Evolutionary conservation across 208 protist species (phyloP).

Genomic region (Trypanosoma cruzi): DNA sequence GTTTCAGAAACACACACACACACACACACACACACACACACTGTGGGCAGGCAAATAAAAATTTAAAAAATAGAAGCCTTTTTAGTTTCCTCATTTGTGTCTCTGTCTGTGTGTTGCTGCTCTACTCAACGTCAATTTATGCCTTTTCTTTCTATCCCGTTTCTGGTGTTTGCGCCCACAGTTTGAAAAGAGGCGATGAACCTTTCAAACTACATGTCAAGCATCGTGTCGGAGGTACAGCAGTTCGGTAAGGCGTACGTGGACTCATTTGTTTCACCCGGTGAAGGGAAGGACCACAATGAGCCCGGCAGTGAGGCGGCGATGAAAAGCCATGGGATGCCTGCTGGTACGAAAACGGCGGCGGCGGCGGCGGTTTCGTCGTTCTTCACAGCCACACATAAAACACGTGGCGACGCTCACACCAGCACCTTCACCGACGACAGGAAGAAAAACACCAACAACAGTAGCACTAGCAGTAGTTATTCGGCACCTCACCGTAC

Average conservation of each 20-base stretch:
- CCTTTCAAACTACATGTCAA: slow-evolving; percentile 28
- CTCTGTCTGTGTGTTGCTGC: too few relatives aligned
- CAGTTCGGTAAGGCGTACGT: slow-evolving; percentile 25
- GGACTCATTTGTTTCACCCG: slow-evolving; percentile 19
- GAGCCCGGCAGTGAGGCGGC: not conserved
- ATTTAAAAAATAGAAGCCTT: too few relatives aligned
- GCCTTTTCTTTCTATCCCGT: slow-evolving; percentile 11
- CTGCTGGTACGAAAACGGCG: not conserved
- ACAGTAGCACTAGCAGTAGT: not conserved
- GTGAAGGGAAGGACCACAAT: not conserved
- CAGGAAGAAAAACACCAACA: not conserved
- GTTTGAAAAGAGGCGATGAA: slow-evolving; percentile 9
- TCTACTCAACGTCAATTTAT: too few relatives aligned
- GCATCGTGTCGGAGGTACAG: slow-evolving; percentile 28
- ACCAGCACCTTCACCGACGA: not conserved
- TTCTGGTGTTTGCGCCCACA: not conserved
- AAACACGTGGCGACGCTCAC: not conserved
- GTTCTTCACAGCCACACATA: too few relatives aligned
- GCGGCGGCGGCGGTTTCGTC: not conserved
- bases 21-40: too few relatives aligned
- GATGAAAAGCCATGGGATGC: not conserved
- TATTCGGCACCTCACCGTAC: not conserved
- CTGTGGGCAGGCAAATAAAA: too few relatives aligned
- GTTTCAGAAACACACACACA: too few relatives aligned
- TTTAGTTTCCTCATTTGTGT: not conserved